These are phyloP conservation scores for Fusarium brevicatenulatum DNA, from an alignment of 2,329 filamentous ascomycete genomes.

Conservation along the genomic window DNA sequence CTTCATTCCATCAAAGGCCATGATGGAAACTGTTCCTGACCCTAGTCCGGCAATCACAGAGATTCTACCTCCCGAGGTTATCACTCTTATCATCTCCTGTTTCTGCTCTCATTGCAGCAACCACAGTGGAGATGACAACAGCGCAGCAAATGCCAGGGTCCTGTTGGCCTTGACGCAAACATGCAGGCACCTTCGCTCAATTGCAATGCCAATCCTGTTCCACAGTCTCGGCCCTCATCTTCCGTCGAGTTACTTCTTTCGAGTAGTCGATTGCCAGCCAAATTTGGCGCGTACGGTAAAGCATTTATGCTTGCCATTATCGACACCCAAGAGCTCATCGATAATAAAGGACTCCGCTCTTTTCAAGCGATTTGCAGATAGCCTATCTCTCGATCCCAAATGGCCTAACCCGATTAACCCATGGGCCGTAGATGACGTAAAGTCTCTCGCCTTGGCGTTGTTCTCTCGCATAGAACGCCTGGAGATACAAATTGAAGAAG, in stretches of 20 bases:
- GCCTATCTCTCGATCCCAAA: rapidly evolving
- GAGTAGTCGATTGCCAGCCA: rapidly evolving
- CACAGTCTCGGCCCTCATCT: background rate
- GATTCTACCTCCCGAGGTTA: rapidly evolving
- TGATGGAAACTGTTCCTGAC: rapidly evolving
- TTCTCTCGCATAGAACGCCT: background rate
- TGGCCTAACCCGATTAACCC: rapidly evolving
- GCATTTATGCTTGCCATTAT: background rate
- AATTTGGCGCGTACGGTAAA: background rate
- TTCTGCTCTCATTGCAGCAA: background rate
- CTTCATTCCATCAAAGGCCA: no score
- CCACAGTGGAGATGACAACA: background rate
- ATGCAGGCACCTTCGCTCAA: rapidly evolving
- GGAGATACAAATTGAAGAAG: background rate
- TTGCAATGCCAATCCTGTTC: rapidly evolving
- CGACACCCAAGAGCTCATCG: rapidly evolving
- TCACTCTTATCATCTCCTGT: rapidly evolving
- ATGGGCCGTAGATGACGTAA: rapidly evolving
- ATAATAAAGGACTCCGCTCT: rapidly evolving
- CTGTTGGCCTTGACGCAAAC: rapidly evolving
- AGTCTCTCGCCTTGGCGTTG: background rate
- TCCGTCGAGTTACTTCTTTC: background rate
- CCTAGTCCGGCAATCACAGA: rapidly evolving
- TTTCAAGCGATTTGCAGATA: background rate
- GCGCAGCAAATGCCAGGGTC: background rate